Evolutionary conservation across 192 early-diverging fungal genomes (phyloP).

Genomic region (Podochytrium sp.): DNA sequence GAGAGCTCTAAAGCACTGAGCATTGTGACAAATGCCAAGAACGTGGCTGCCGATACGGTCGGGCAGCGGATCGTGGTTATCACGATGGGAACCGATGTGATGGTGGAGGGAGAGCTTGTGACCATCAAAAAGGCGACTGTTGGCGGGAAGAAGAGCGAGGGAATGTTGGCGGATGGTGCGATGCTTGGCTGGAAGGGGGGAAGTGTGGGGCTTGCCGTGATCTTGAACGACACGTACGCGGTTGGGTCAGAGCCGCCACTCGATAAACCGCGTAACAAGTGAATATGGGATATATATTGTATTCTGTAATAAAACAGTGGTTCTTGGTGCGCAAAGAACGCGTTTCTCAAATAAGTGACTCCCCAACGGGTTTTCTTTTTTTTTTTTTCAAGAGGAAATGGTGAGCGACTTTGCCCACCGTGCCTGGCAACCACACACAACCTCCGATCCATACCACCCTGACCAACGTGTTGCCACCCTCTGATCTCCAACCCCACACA

Average conservation of each 20-base stretch:
- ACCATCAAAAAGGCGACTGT: slow-evolving; percentile 18
- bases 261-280: slow-evolving; percentile 19
- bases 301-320: too few species aligned
- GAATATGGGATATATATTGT: not conserved
- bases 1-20: not conserved
- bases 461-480: too few species aligned
- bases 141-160: slow-evolving; percentile 16
- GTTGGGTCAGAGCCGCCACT: slow-evolving; percentile 22
- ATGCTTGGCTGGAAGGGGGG: slow-evolving; percentile 34
- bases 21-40: slow-evolving; percentile 30
- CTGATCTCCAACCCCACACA: too few species aligned
- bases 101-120: slow-evolving; percentile 15
- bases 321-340: too few species aligned
- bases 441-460: too few species aligned
- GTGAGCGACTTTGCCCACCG: not conserved
- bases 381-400: slow-evolving; percentile 8
- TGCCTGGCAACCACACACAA: not conserved
- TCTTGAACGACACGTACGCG: slow-evolving; percentile 3
- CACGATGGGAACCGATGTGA: slow-evolving; percentile 12
- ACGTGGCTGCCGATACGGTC: slow-evolving; percentile 1
- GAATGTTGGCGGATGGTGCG: slow-evolving; percentile 22
- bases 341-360: too few species aligned
- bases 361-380: slow-evolving; percentile 22
- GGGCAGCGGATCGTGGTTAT: slow-evolving; percentile 19
- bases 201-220: slow-evolving; percentile 13